Base-by-base conservation (phyloP, 495 filamentous ascomycete species). In the Paragyromitra xinjiangensis region DNA sequence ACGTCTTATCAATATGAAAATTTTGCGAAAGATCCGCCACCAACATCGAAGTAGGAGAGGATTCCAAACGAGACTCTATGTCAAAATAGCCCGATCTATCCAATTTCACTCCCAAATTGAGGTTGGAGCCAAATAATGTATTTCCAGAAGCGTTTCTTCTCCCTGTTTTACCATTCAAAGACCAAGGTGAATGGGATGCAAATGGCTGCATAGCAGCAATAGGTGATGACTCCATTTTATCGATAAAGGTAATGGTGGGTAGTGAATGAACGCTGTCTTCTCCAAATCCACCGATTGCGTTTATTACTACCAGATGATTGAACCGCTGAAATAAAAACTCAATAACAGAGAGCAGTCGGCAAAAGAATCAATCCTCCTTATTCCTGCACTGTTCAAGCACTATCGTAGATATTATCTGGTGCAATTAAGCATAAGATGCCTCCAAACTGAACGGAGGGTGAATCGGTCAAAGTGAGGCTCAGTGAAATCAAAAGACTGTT, bases 21-120 rank as follows among this genome's bases (percentile, higher is more conserved):
- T 98, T 99, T 83, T 97, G 94, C 56, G 94, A 97, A 79, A 98
- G 87, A 84, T 98, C 95, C 56, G 94, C 94, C 24, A 94, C 95
- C 75, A 99, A 85, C 81, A 92, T 95, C 2, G 93, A 90, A 40
- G 93, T 92, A 8, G 95, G 95, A 50, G 95, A 99, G 7, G 95
- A 97, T 34, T 93, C 93, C 65, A 90, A 90, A 71, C 93, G 85
- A 29, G 89, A 87, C 79, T 92, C 92, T 78, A 91, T 84, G 75
- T 85, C 88, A 85, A 96, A 96, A 85, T 95, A 97, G 78, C 96
- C 95, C 6, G 44, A 50, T 12, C 42, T 66, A 64, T 76, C 72
- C 85, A 81, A 65, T 81, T 61, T 84, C 84, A 92, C 86, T 4
- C 78, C 69, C 40, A 68, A 24, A 64, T 70, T 87, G 91, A 92